Evolutionary conservation across 2,329 filamentous ascomycete genomes (phyloP).

Genomic region (Clonostachys solani): DNA sequence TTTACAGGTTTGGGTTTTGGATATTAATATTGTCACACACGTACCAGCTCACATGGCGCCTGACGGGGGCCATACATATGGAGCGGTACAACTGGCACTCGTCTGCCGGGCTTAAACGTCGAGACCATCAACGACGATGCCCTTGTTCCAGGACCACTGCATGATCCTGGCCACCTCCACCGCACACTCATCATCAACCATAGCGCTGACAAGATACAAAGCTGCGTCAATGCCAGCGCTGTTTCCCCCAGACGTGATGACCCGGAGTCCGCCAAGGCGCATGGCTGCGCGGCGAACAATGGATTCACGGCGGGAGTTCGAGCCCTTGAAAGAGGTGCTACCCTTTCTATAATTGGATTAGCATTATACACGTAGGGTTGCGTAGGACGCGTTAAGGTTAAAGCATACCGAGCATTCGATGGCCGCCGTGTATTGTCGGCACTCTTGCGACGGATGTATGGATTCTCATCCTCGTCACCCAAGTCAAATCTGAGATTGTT

Average conservation of each 20-base stretch:
- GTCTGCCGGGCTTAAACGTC: conserved; percentile 57
- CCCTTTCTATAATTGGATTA: conserved; percentile 58
- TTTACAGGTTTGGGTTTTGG: no score
- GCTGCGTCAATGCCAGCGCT: conserved; percentile 79
- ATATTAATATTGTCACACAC: background rate
- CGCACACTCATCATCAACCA: conserved; percentile 74
- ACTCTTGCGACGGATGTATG: conserved; percentile 70
- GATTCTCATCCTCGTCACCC: conserved; percentile 76
- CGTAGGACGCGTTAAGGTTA: background rate
- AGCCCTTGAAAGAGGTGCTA: conserved; percentile 75
- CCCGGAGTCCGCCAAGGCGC: conserved; percentile 63
- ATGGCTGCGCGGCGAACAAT: conserved; percentile 74
- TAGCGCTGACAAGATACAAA: conserved; percentile 78
- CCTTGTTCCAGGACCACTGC: conserved; percentile 85
- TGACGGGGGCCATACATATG: background rate
- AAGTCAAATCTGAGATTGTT: conserved; percentile 89
- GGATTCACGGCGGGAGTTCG: conserved; percentile 71
- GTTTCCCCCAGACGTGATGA: conserved; percentile 77
- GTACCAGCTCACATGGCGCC: background rate
- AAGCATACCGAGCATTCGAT: conserved; percentile 52
- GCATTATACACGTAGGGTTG: conserved; percentile 5
- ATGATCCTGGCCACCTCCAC: conserved; percentile 70
- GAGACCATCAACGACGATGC: conserved; percentile 77
- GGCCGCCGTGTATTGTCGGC: conserved; percentile 59
- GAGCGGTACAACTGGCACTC: background rate